Base-by-base conservation (phyloP, 768 basidiomycete genomes). In the Leccinum rimulosum region DNA sequence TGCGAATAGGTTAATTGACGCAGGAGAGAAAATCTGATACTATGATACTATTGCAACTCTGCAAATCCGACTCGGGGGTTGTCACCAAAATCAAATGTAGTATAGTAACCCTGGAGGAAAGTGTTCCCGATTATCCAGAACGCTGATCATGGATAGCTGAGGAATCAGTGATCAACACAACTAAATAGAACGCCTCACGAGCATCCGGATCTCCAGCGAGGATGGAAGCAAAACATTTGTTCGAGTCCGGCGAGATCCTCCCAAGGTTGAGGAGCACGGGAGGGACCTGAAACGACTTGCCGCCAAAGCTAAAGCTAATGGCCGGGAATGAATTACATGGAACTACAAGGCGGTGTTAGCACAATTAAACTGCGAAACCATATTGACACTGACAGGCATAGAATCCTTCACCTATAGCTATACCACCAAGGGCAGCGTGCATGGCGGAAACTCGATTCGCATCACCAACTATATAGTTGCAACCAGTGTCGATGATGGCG, bases 81-180 rank as follows among this genome's bases (percentile, higher is more conserved):
- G 0, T 65, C 73, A 22, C 75, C 61, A 17, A 17, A 40, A 60
- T 79, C 75, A 59, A 80, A 80, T 1, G 60, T 65, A 3, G 78
- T 74, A 64, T 79, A 82, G 31, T 78, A 76, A 38, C 74, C 76
- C 57, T 67, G 72, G 51, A 81, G 64, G 74, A 82, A 79, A 12
- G 74, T 66, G 33, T 62, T 61, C 5, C 63, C 68, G 25, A 68
- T 2, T 0, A 60, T 35, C 65, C 67, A 69, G 33, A 57, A 55
- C 3, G 56, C 62, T 68, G 28, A 28, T 43, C 10, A 50, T 7
- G 8, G 48, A 11, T 17, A 17, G 68, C 58, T 22, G 22, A 22
- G 51, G 28, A 51, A 45, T 33, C 4, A 9, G 7, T 5, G 8
- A 15, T 49, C 12, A 56, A 25, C 40, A 59, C 2, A 9, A 27